phyloP scores from a whole-genome alignment of 2,329 filamentous ascomycete species.

The Coccinonectria pachysandricola region DNA sequence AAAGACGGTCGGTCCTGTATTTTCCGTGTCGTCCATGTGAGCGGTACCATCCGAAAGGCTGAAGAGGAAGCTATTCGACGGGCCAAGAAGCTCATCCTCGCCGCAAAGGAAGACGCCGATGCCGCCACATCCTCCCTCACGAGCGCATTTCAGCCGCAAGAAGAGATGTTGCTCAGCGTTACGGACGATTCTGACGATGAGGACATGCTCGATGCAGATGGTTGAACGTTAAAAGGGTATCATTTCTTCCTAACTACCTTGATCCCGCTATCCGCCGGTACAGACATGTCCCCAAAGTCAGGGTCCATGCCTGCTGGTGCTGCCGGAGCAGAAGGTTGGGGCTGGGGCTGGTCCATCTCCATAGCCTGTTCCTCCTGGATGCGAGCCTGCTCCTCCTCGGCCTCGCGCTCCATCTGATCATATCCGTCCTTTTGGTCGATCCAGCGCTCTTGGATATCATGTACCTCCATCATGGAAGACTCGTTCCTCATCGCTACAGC shows the following conservation, averaged over 20 bases:
- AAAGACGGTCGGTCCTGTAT: slow-evolving; percentile 57
- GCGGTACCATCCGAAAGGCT: slow-evolving; percentile 84
- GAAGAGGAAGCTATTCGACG: slow-evolving; percentile 82
- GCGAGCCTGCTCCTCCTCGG: slow-evolving; percentile 65
- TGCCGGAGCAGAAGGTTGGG: no score
- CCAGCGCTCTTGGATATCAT: slow-evolving; percentile 94
- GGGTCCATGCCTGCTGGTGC: slow-evolving; percentile 26
- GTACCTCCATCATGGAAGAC: slow-evolving; percentile 64
- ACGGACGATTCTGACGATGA: slow-evolving; percentile 35
- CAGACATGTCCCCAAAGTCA: slow-evolving; percentile 41
- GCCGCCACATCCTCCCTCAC: slow-evolving; percentile 11
- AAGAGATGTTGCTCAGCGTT: slow-evolving; percentile 31
- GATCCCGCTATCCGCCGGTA: slow-evolving; percentile 53
- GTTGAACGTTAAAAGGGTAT: slow-evolving; percentile 34
- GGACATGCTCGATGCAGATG: slow-evolving; percentile 33
- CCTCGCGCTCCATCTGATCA: slow-evolving; percentile 66
- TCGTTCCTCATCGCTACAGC: slow-evolving; percentile 82
- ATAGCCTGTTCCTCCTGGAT: slow-evolving; percentile 27
- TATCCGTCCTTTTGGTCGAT: slow-evolving; percentile 81
- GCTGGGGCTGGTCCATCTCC: slow-evolving; percentile 24
- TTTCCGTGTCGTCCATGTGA: slow-evolving; percentile 76
- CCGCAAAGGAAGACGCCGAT: slow-evolving; percentile 40
- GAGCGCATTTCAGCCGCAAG: slow-evolving; percentile 14
- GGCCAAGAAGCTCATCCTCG: slow-evolving; percentile 61
- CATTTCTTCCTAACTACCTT: slow-evolving; percentile 60